Conservation (phyloP, 2,329 filamentous ascomycete genomes). For the Talaromyces atroroseus region DNA sequence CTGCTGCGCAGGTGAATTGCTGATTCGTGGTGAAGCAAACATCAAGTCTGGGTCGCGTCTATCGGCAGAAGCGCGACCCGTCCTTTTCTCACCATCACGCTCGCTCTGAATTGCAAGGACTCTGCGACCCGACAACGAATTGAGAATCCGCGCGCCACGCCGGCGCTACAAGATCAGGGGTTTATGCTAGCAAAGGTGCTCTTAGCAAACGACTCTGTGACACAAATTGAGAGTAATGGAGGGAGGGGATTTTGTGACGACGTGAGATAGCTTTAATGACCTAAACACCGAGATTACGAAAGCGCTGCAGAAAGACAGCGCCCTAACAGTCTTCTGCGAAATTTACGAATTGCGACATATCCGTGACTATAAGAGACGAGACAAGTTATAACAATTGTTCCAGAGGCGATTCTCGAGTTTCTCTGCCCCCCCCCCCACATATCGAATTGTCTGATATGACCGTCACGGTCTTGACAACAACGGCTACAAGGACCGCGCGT, state of each 20-base stretch:
- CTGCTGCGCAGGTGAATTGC: background rate
- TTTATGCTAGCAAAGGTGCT: background rate
- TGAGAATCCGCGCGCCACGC: constrained; percentile 1
- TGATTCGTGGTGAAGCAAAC: background rate
- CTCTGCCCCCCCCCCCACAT: background rate
- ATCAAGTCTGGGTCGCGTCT: constrained; percentile 5
- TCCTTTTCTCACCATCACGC: constrained; percentile 4
- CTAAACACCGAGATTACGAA: background rate
- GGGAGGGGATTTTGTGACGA: background rate
- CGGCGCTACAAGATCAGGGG: background rate
- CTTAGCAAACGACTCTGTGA: background rate
- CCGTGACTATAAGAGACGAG: background rate
- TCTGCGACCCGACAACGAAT: constrained; percentile 1
- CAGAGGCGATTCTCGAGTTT: background rate
- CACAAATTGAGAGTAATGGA: background rate
- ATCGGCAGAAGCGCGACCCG: constrained; percentile 11
- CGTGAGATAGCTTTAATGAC: background rate
- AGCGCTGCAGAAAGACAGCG: background rate
- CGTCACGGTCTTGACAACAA: constrained; percentile 32
- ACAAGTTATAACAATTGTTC: background rate
- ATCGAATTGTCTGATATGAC: constrained; percentile 26
- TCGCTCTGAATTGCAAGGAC: constrained; percentile 1
- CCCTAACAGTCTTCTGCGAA: background rate
- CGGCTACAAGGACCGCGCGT: constrained; percentile 29
- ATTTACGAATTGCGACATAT: background rate